Conservation (phyloP, 768 basidiomycete species). For the Calvatia gigantea region DNA sequence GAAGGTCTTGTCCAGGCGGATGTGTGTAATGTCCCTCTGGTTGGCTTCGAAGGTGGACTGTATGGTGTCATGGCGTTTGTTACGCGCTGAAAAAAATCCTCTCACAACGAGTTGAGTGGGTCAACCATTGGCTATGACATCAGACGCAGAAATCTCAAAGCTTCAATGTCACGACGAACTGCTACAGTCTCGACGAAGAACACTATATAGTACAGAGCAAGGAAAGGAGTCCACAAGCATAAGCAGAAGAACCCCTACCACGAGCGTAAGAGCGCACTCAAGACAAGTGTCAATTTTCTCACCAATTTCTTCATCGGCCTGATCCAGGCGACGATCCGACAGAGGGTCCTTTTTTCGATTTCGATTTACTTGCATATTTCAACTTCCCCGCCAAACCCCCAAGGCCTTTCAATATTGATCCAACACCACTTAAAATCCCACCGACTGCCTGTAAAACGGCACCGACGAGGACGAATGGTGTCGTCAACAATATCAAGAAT, state of each 20-base stretch:
- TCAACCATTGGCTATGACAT: no score
- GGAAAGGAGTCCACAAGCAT: no score
- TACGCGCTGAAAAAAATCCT: no score
- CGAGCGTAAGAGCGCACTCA: no score
- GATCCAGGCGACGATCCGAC: neutral
- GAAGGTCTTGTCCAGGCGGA: neutral
- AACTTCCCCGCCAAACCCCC: neutral
- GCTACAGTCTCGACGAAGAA: no score
- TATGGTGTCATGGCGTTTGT: neutral
- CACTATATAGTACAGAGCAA: no score
- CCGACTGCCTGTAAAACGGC: neutral
- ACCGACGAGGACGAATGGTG: slow-evolving; percentile 4
- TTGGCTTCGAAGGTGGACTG: neutral
- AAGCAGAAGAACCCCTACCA: no score
- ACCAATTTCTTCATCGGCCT: neutral
- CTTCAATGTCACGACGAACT: no score
- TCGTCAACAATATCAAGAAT: slow-evolving; percentile 2
- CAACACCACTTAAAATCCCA: slow-evolving; percentile 6
- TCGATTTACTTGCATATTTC: neutral
- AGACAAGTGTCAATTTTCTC: no score
- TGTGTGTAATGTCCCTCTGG: neutral
- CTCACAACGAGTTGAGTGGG: no score
- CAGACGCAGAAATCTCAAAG: no score
- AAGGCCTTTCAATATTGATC: neutral
- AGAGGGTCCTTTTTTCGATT: neutral